Evolutionary conservation across 164 flowering plant species (phyloP).

Genomic region (Aristolochia californica): DNA sequence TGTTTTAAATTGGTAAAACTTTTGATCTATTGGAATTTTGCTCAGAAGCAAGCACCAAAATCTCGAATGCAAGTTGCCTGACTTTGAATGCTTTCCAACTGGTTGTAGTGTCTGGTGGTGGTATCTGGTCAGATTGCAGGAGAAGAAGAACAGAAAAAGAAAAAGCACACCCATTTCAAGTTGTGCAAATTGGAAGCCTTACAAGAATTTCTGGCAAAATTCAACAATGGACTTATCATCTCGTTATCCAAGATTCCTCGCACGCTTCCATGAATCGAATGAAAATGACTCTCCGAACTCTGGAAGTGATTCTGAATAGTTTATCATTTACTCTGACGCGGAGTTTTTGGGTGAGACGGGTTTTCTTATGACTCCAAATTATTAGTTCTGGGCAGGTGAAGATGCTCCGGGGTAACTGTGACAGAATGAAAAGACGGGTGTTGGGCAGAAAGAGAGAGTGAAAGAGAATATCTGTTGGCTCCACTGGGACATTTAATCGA

Average conservation of each 20-base stretch:
- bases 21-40: no score
- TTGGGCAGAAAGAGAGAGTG: background rate
- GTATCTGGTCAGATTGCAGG: background rate
- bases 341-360: background rate
- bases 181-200: background rate
- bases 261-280: no score
- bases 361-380: conserved; percentile 4
- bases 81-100: background rate
- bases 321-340: no score
- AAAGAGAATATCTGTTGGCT: background rate
- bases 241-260: conserved; percentile 3
- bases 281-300: no score
- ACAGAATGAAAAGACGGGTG: background rate
- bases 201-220: background rate
- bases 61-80: no score
- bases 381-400: background rate
- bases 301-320: no score
- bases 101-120: background rate
- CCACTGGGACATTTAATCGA: background rate
- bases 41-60: no score
- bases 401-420: background rate
- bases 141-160: background rate
- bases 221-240: conserved; percentile 3
- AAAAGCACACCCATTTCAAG: background rate
- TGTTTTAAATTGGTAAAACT: no score